Conservation (phyloP, 2,329 filamentous ascomycete genomes). For the Lachnellula occidentalis region DNA sequence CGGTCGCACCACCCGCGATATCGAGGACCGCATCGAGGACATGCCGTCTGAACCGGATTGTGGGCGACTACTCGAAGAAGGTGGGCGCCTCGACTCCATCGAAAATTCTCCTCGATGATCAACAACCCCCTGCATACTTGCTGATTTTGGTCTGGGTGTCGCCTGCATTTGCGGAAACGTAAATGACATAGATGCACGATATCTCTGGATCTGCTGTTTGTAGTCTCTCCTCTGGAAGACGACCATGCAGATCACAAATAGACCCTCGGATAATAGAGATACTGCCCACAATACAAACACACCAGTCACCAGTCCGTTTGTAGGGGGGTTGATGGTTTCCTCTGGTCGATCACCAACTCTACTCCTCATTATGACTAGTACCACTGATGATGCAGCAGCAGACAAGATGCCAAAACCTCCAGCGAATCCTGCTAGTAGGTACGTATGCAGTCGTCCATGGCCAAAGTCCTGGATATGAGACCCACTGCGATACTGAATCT, state of each 20-base stretch:
- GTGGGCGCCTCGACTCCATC: slow-evolving; percentile 19
- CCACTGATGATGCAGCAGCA: slow-evolving; percentile 21
- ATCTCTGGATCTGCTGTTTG: slow-evolving; percentile 25
- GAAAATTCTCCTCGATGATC: slow-evolving; percentile 15
- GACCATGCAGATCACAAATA: slow-evolving; percentile 27
- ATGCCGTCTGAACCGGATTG: slow-evolving; percentile 42
- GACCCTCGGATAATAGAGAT: slow-evolving; percentile 21
- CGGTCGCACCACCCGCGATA: slow-evolving; percentile 47
- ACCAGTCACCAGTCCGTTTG: slow-evolving; percentile 18
- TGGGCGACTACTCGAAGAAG: slow-evolving; percentile 41
- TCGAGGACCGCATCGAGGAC: slow-evolving; percentile 43
- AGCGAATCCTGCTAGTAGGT: slow-evolving; percentile 24
- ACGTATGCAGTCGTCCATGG: slow-evolving; percentile 23
- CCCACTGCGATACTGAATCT: slow-evolving; percentile 25
- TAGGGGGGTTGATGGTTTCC: slow-evolving; percentile 16
- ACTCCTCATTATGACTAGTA: slow-evolving; percentile 22
- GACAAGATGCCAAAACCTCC: slow-evolving; percentile 23
- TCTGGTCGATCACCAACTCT: slow-evolving; percentile 17
- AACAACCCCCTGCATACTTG: slow-evolving; percentile 10
- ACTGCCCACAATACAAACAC: slow-evolving; percentile 29
- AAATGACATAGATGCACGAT: slow-evolving; percentile 13
- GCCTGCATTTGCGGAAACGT: slow-evolving; percentile 22
- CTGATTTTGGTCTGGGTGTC: slow-evolving; percentile 9
- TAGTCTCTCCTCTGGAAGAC: slow-evolving; percentile 25
- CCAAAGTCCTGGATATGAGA: slow-evolving; percentile 23